phyloP scores from a whole-genome alignment of 345 rosid genomes.

The Linum lewisii region DNA sequence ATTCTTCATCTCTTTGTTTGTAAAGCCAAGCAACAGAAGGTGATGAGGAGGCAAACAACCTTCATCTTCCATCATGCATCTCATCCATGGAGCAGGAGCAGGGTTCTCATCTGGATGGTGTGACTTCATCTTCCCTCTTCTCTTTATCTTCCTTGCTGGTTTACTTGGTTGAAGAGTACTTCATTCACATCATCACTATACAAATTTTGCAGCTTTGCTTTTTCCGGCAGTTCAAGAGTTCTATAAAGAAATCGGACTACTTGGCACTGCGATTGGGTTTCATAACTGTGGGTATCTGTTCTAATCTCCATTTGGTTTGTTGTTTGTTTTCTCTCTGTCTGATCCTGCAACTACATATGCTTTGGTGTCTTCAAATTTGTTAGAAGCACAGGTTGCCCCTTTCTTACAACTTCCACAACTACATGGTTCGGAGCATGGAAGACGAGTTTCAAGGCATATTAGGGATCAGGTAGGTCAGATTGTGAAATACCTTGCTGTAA shows the following conservation, averaged over 20 bases:
- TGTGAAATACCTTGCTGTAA: background rate
- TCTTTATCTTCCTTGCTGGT: background rate
- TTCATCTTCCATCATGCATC: constrained; percentile 84
- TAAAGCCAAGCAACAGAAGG: constrained; percentile 54
- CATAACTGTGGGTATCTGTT: constrained; percentile 54
- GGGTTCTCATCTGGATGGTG: constrained; percentile 90
- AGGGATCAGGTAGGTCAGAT: constrained; percentile 57
- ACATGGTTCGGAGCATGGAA: constrained; percentile 96
- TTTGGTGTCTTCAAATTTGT: constrained; percentile 6
- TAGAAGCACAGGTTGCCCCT: constrained; percentile 86
- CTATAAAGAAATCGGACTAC: constrained; percentile 74
- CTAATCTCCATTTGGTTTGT: constrained; percentile 1
- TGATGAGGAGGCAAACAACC: constrained; percentile 70
- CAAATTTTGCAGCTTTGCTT: constrained; percentile 66
- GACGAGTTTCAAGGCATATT: constrained; percentile 96
- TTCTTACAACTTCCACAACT: constrained; percentile 77
- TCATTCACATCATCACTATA: background rate
- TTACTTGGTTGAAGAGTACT: background rate
- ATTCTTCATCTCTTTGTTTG: background rate
- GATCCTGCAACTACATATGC: background rate
- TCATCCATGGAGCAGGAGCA: constrained; percentile 94
- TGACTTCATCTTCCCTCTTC: background rate
- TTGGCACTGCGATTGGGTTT: constrained; percentile 77
- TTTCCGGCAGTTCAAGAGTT: constrained; percentile 68
- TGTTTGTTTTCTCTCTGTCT: background rate